A percentile compares a stretch with the other conserved stretches of the same genome.
phyloP scores from a whole-genome alignment of 352 stramenopile genomes.

The Pythium apleroticum region DNA sequence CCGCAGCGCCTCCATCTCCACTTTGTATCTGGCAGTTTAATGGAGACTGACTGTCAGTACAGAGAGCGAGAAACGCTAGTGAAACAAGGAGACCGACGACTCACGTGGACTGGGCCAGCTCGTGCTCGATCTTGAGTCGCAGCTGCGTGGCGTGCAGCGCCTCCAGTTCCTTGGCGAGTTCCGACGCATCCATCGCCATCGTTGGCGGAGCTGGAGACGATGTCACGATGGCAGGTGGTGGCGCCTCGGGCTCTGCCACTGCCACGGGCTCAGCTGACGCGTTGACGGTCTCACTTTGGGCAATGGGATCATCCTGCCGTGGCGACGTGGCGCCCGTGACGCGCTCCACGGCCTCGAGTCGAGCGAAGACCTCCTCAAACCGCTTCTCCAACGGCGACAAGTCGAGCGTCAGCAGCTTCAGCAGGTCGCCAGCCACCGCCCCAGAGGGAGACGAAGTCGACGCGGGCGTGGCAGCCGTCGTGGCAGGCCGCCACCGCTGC shows the following conservation, averaged over 20 bases:
- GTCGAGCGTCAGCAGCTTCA: slow-evolving; percentile 24
- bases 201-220: background rate
- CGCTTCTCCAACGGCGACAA: slow-evolving; percentile 47
- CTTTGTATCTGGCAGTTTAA: slow-evolving; percentile 37
- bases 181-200: slow-evolving; percentile 19
- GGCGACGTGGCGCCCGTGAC: background rate
- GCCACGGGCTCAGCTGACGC: background rate
- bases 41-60: too few relatives aligned
- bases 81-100: too few relatives aligned
- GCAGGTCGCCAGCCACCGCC: slow-evolving; percentile 6
- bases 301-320: background rate
- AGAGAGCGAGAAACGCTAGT: too few relatives aligned
- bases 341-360: slow-evolving; percentile 42
- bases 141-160: slow-evolving; percentile 52
- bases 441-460: background rate
- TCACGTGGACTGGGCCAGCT: slow-evolving; percentile 38
- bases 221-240: background rate
- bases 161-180: slow-evolving; percentile 49
- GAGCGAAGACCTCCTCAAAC: slow-evolving; percentile 50
- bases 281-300: background rate
- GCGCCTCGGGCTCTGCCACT: background rate
- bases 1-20: slow-evolving; percentile 42
- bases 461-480: background rate
- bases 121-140: slow-evolving; percentile 61
- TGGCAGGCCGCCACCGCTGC: background rate